Conservation (phyloP, 2,329 filamentous ascomycete species). For the Pseudogymnoascus sp. region DNA sequence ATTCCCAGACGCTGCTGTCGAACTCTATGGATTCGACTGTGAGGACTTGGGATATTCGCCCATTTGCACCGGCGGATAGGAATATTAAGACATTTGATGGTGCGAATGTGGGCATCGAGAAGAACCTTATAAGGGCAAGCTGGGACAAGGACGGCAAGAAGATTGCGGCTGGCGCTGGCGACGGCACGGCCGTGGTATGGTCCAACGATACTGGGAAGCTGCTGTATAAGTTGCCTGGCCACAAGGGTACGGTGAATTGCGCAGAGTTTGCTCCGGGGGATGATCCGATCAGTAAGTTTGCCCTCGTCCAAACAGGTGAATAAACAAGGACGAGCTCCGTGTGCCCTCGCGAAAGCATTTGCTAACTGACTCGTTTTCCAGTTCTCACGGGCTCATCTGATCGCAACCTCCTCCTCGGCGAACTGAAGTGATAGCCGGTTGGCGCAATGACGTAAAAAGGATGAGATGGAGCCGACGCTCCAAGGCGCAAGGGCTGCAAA, state of each 20-base stretch:
- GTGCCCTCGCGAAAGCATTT: background rate
- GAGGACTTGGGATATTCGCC: conserved; percentile 90
- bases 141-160: conserved; percentile 83
- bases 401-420: conserved; percentile 73
- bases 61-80: conserved; percentile 83
- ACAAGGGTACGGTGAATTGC: conserved; percentile 91
- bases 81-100: conserved; percentile 86
- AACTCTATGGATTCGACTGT: conserved; percentile 93
- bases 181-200: conserved; percentile 88
- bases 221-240: conserved; percentile 88
- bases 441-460: background rate
- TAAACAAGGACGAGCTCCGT: background rate
- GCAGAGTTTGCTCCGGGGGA: conserved; percentile 80
- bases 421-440: conserved; percentile 53
- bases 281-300: conserved; percentile 75
- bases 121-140: conserved; percentile 82
- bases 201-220: conserved; percentile 81
- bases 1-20: conserved; percentile 82
- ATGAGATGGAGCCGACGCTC: background rate
- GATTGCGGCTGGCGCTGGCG: conserved; percentile 82
- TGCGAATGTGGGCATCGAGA: conserved; percentile 79
- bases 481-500: conserved; percentile 6
- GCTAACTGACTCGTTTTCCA: conserved; percentile 32
- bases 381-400: conserved; percentile 89
- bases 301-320: background rate